phyloP scores from a whole-genome alignment of 768 basidiomycete species.

The Lactarius vividus region DNA sequence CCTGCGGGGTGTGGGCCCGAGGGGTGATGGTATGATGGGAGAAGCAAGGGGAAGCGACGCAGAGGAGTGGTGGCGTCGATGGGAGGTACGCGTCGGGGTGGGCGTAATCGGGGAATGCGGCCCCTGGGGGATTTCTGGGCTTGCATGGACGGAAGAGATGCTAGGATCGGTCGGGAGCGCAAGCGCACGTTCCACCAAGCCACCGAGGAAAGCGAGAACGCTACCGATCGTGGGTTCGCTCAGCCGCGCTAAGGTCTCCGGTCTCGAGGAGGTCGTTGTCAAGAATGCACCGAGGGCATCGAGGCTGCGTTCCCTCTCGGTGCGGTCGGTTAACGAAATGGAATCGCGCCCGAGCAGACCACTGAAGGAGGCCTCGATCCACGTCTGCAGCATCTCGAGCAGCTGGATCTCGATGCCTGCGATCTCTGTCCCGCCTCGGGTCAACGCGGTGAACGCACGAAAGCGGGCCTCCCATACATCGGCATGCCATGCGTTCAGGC shows the following conservation, averaged over 20 bases:
- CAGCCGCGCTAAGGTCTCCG: conserved; percentile 57
- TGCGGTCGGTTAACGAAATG: conserved; percentile 38
- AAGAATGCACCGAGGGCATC: conserved; percentile 60
- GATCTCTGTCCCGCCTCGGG: conserved; percentile 56
- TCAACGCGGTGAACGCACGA: conserved; percentile 64
- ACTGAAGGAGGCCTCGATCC: conserved; percentile 67
- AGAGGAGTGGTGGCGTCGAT: conserved; percentile 63
- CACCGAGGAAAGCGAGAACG: conserved; percentile 60
- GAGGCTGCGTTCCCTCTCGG: conserved; percentile 63
- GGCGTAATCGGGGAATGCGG: conserved; percentile 16
- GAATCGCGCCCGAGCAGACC: conserved; percentile 38
- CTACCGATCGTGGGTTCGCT: conserved; percentile 54
- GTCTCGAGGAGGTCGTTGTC: conserved; percentile 46
- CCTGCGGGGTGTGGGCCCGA: conserved; percentile 37
- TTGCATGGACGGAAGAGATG: conserved; percentile 30
- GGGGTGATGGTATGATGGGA: conserved; percentile 34
- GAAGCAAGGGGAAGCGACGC: conserved; percentile 48
- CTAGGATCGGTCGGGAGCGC: conserved; percentile 26
- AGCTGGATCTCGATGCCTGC: conserved; percentile 62
- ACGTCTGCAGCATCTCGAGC: conserved; percentile 54
- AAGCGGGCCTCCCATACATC: conserved; percentile 72
- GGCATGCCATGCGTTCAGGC: conserved; percentile 48
- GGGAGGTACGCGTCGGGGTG: conserved; percentile 36
- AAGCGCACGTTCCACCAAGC: conserved; percentile 55
- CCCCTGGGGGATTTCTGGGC: conserved; percentile 31